Conservation (phyloP, 192 early-diverging fungal genomes). For the Linnemannia elongata region DNA sequence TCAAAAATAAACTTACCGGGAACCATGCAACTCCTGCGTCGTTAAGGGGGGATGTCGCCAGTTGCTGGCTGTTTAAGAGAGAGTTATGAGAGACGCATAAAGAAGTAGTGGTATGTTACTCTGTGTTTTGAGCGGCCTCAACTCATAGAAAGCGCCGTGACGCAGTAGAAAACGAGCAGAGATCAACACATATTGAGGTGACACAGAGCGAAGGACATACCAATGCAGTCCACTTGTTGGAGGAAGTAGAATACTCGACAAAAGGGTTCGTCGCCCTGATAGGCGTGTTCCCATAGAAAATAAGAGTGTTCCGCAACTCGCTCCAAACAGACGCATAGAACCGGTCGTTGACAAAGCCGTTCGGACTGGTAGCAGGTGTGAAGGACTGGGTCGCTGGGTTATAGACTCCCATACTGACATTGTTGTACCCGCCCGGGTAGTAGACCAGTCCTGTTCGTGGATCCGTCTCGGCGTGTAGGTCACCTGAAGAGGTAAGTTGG, state of each 20-base stretch:
- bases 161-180: not conserved
- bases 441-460: slow-evolving; percentile 29
- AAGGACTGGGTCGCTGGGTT: not conserved
- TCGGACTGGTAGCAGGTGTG: not conserved
- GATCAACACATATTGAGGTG: not conserved
- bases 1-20: not conserved
- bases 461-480: slow-evolving; percentile 16
- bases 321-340: not conserved
- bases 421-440: slow-evolving; percentile 23
- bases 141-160: not conserved
- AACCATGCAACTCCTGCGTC: not conserved
- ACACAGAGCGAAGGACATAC: no score
- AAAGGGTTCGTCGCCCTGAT: no score
- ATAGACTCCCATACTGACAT: not conserved
- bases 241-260: no score
- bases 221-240: no score
- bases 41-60: not conserved
- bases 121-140: no score
- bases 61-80: not conserved
- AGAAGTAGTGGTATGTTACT: no score
- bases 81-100: no score
- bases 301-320: not conserved
- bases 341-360: not conserved
- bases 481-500: no score
- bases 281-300: not conserved